Evolutionary conservation across 2,329 filamentous ascomycete genomes (phyloP), one percentile per base, ranked within the genome.

Genomic region (Lasiodiplodia sp.): DNA sequence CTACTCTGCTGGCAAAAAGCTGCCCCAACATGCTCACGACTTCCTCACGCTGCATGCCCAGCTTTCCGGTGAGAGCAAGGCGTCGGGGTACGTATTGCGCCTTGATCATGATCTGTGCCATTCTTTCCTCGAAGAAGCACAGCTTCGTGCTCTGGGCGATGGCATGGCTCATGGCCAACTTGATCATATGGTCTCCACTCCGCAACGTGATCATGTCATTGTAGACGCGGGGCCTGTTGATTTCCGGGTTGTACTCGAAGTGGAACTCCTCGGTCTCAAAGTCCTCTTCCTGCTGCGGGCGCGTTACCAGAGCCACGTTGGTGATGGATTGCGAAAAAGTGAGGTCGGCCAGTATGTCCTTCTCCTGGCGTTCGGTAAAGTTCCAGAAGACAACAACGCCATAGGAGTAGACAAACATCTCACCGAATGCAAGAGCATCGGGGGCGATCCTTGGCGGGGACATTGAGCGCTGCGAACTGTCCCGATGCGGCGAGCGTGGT

Each of bases 351-450:
- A 99, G 87, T 57, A 98, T 93, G 75, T 97, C 94, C 80, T 97
- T 97, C 79, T 99, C 96, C 78, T 99, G 96, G 72, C 91, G 88
- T 79, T 97, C 94, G 12, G 93, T 95, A 74, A 99, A 97, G 79
- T 99, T 99, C 96, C 96, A 99, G 78, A 99, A 97, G 5, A 99
- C 96, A 0, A 96, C 95, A 0, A 99, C 95, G 23, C 96, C 96
- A 76, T 99, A 99, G 18, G 92, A 95, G 79, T 96, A 98, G 74
- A 99, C 91, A 77, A 97, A 98, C 88, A 98, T 93, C 81, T 99
- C 96, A 52, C 93, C 95, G 76, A 97, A 93, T 68, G 90, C 87
- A 75, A 95, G 90, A 44, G 90, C 88, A 76, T 93, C 89, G 6
- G 91, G 87, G 0, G 87, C 87, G 28, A 93, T 85, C 34, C 88